phyloP scores from a whole-genome alignment of 202 grass and related monocot species.

The Hordeum pubiflorum region DNA sequence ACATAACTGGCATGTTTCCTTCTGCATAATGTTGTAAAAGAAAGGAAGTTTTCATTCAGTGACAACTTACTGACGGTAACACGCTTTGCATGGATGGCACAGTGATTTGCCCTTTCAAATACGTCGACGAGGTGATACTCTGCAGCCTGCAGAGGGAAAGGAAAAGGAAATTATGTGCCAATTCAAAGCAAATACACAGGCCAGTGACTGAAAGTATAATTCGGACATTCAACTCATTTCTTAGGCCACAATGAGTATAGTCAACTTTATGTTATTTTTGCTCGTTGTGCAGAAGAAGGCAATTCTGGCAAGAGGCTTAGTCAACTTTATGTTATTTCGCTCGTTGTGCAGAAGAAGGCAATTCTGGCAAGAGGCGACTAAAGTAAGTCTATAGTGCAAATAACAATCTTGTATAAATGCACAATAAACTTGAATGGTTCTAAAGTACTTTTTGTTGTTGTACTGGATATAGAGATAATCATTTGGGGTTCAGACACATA shows the following conservation, averaged over 20 bases:
- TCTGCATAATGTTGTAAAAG: background rate
- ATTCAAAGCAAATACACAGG: background rate
- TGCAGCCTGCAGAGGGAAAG: slow-evolving; percentile 45
- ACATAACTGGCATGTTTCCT: background rate
- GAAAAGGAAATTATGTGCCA: background rate
- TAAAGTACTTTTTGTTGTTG: background rate
- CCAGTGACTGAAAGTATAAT: background rate
- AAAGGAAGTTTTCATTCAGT: background rate
- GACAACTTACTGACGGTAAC: slow-evolving; percentile 78
- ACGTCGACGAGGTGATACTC: slow-evolving; percentile 56
- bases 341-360: background rate
- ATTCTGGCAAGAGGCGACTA: background rate
- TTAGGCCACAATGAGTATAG: background rate
- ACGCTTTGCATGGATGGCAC: slow-evolving; percentile 66
- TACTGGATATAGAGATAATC: background rate
- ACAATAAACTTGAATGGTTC: background rate
- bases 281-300: background rate
- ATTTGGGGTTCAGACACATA: background rate
- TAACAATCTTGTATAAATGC: slow-evolving; percentile 3
- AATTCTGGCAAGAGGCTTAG: background rate
- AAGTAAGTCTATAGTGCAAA: background rate
- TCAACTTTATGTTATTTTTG: background rate
- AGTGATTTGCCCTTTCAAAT: slow-evolving; percentile 61
- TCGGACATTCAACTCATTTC: background rate
- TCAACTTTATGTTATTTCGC: background rate